These are phyloP conservation scores for Penicillium cinerascens DNA, from an alignment of 495 filamentous ascomycete species.

Conservation along the genomic window DNA sequence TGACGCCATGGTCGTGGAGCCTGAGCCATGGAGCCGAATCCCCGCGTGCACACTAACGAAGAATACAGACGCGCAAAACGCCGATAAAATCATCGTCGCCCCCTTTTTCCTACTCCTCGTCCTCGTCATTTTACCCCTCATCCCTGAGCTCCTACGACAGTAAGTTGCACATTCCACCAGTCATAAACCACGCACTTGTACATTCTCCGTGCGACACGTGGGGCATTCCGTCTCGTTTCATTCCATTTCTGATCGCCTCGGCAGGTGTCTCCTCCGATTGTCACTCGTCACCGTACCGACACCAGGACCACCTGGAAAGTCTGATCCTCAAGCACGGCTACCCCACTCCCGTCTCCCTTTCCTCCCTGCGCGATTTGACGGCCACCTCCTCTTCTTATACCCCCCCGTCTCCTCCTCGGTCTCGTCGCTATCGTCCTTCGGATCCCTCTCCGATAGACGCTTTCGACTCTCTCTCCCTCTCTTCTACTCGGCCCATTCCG, in stretches of 20 bases:
- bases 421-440: slow-evolving; percentile 15
- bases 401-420: slow-evolving; percentile 35
- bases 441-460: slow-evolving; percentile 17
- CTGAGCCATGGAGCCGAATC: background rate
- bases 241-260: slow-evolving; percentile 49
- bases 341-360: slow-evolving; percentile 60
- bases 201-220: slow-evolving; percentile 32
- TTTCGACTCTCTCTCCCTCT: slow-evolving; percentile 28
- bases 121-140: slow-evolving; percentile 35
- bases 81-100: slow-evolving; percentile 9
- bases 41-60: slow-evolving; percentile 4
- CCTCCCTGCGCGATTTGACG: slow-evolving; percentile 68
- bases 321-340: slow-evolving; percentile 47
- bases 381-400: slow-evolving; percentile 65
- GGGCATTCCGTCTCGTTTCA: slow-evolving; percentile 37
- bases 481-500: slow-evolving; percentile 38
- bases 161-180: slow-evolving; percentile 15
- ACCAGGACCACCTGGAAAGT: slow-evolving; percentile 71
- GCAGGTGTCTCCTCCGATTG: slow-evolving; percentile 52
- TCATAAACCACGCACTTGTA: background rate
- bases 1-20: slow-evolving; percentile 6
- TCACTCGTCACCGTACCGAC: slow-evolving; percentile 62
- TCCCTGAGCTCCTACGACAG: slow-evolving; percentile 25
- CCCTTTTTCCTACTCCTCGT: slow-evolving; percentile 24
- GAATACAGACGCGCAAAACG: slow-evolving; percentile 10